phyloP scores from a whole-genome alignment of 2,329 filamentous ascomycete genomes.

The Talaromyces sp. region DNA sequence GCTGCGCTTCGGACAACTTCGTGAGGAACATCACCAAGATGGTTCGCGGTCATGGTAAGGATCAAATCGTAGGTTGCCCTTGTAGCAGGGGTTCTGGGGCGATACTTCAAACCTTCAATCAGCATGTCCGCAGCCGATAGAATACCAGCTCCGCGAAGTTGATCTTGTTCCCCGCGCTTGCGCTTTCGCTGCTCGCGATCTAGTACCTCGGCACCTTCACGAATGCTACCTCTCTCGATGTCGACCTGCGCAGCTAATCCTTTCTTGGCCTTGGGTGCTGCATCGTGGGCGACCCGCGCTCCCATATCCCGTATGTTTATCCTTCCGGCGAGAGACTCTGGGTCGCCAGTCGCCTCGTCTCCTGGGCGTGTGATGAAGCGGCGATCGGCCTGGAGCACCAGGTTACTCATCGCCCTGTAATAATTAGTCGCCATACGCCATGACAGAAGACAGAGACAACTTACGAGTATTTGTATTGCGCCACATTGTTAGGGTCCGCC shows the following conservation, averaged over 20 bases:
- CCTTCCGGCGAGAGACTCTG: conserved; percentile 91
- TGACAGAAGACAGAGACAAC: neutral
- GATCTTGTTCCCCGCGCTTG: conserved; percentile 70
- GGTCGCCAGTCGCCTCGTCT: conserved; percentile 94
- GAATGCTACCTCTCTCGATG: conserved; percentile 71
- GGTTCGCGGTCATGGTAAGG: conserved; percentile 81
- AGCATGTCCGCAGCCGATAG: conserved; percentile 80
- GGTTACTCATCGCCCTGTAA: conserved; percentile 84
- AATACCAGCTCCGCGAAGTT: conserved; percentile 71
- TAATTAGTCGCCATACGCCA: conserved; percentile 2
- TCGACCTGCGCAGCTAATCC: conserved; percentile 62
- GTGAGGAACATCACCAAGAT: conserved; percentile 88
- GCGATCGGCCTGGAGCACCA: conserved; percentile 99
- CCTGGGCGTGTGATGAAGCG: conserved; percentile 88
- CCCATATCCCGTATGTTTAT: conserved; percentile 96
- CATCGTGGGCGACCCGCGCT: conserved; percentile 73
- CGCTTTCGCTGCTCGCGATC: conserved; percentile 82
- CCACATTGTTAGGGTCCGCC: conserved; percentile 72
- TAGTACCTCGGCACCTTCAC: conserved; percentile 80
- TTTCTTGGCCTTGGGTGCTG: conserved; percentile 79
- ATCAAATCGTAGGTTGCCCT: conserved; percentile 93
- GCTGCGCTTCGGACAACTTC: conserved; percentile 91
- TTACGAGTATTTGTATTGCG: conserved; percentile 93
- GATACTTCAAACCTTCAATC: conserved; percentile 88
- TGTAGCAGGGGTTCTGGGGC: conserved; percentile 86